Percentiles rank a stretch among this genome's conserved stretches.
Conservation (phyloP, 352 stramenopile genomes). For the Pythium plurisporium region DNA sequence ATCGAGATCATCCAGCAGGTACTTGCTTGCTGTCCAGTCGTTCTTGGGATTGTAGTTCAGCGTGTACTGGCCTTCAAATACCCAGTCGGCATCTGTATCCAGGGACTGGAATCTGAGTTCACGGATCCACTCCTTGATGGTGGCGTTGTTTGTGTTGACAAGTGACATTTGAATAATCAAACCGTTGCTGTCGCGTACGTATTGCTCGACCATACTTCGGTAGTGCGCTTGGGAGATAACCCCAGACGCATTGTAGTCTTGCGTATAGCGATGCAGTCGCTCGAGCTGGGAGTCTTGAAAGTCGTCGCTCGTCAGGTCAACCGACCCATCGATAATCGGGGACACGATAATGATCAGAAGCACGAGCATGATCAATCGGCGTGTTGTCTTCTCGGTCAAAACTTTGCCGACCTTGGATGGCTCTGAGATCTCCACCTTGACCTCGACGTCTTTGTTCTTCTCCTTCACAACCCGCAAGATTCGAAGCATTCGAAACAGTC, state of each 20-base stretch:
- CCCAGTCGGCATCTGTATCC: slow-evolving; percentile 49
- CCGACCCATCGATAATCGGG: slow-evolving; percentile 71
- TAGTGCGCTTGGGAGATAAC: slow-evolving; percentile 45
- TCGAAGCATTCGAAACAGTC: slow-evolving; percentile 88
- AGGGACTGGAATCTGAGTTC: slow-evolving; percentile 53
- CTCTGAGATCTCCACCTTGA: slow-evolving; percentile 75
- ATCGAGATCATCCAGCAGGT: slow-evolving; percentile 37
- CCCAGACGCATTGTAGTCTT: slow-evolving; percentile 74
- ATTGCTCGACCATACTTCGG: slow-evolving; percentile 57
- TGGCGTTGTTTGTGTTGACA: slow-evolving; percentile 35
- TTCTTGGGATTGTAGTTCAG: slow-evolving; percentile 62
- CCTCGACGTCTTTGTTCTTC: slow-evolving; percentile 61
- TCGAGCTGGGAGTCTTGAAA: slow-evolving; percentile 77
- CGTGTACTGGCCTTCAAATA: slow-evolving; percentile 29
- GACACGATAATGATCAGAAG: slow-evolving; percentile 85
- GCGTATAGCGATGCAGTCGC: slow-evolving; percentile 72
- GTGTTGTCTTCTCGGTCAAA: slow-evolving; percentile 93
- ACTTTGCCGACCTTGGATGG: slow-evolving; percentile 93
- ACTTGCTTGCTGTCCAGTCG: slow-evolving; percentile 50
- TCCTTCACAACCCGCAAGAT: slow-evolving; percentile 78
- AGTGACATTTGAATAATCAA: slow-evolving; percentile 64
- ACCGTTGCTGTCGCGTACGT: slow-evolving; percentile 69
- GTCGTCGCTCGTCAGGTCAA: slow-evolving; percentile 67
- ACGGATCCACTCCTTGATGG: slow-evolving; percentile 49
- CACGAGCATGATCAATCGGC: slow-evolving; percentile 89